These are phyloP conservation scores for Talaromyces verruculosus DNA, from an alignment of 2,329 filamentous ascomycete species.

Conservation along the genomic window DNA sequence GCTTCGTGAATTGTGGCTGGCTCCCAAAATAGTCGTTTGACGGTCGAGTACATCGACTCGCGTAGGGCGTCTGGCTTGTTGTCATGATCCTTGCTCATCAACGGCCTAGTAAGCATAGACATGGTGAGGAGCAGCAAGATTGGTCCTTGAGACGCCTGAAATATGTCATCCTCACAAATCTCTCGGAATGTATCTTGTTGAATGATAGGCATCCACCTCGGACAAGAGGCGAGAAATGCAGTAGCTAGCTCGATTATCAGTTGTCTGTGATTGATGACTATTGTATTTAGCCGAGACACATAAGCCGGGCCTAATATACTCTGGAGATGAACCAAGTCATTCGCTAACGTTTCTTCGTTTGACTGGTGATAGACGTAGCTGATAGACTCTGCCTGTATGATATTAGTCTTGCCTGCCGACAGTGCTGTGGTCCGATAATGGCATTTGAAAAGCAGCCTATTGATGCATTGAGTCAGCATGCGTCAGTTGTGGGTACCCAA, in stretches of 20 bases:
- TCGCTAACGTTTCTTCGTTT: background rate
- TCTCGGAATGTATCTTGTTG: constrained; percentile 1
- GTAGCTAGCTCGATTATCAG: background rate
- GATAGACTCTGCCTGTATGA: background rate
- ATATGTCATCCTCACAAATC: background rate
- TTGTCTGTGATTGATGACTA: constrained; percentile 6
- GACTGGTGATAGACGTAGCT: background rate
- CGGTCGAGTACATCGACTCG: constrained; percentile 1
- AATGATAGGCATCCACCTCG: constrained; percentile 18
- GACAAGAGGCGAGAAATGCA: constrained; percentile 15
- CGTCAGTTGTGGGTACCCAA: background rate
- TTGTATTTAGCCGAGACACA: background rate
- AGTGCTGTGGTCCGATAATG: constrained; percentile 1
- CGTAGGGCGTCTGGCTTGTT: constrained; percentile 12
- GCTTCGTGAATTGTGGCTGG: constrained; percentile 3
- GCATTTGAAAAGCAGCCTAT: constrained; percentile 17
- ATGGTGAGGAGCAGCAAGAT: constrained; percentile 14
- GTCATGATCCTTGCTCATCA: background rate
- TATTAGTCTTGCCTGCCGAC: background rate
- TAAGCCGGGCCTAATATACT: background rate
- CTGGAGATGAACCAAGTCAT: constrained; percentile 5
- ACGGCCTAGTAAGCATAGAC: constrained; percentile 15
- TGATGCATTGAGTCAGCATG: background rate
- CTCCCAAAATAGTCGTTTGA: constrained; percentile 19
- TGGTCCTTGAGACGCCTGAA: background rate